Evolutionary conservation across 2,329 filamentous ascomycete species (phyloP).

Genomic region (Neonectria coccinea): DNA sequence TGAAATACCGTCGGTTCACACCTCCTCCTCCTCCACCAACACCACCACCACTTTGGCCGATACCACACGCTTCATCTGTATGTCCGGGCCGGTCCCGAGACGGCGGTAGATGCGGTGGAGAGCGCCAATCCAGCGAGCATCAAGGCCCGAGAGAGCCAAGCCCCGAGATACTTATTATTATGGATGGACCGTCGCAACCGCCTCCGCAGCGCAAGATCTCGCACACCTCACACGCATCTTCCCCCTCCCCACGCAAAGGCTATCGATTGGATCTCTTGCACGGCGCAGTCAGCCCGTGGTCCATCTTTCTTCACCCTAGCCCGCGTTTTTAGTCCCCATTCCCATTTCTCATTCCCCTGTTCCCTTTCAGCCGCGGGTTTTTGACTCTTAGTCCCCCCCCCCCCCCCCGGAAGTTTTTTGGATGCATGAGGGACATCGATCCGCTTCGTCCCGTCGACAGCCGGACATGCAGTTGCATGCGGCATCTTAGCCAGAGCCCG

Average conservation of each 20-base stretch:
- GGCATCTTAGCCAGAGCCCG: constrained; percentile 20
- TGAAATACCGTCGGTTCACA: constrained; percentile 21
- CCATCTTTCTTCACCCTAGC: constrained; percentile 13
- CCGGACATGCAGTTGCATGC: constrained; percentile 28
- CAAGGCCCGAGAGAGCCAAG: constrained; percentile 11
- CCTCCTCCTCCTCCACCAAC: constrained; percentile 10
- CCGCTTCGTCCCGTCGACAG: constrained; percentile 17
- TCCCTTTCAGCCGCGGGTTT: constrained; percentile 21
- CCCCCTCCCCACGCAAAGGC: constrained; percentile 21
- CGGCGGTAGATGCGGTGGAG: constrained; percentile 25
- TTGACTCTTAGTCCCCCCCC: constrained; percentile 7
- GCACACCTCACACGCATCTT: constrained; percentile 21
- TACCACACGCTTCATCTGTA: constrained; percentile 33
- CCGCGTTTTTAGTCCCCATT: constrained; percentile 9
- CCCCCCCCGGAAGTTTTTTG: constrained; percentile 27
- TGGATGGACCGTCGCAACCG: constrained; percentile 18
- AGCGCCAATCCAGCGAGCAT: constrained; percentile 14
- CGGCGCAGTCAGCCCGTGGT: constrained; percentile 24
- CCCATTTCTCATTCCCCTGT: constrained; percentile 6
- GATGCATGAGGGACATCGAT: constrained; percentile 15
- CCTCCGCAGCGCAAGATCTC: constrained; percentile 29
- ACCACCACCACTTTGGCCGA: constrained; percentile 11
- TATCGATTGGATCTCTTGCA: constrained; percentile 41
- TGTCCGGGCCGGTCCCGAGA: constrained; percentile 44
- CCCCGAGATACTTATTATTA: background rate